Evolutionary conservation across 2,329 filamentous ascomycete species (phyloP), one percentile per base, ranked within the genome.

Genomic region (Basipetospora chlamydospora): DNA sequence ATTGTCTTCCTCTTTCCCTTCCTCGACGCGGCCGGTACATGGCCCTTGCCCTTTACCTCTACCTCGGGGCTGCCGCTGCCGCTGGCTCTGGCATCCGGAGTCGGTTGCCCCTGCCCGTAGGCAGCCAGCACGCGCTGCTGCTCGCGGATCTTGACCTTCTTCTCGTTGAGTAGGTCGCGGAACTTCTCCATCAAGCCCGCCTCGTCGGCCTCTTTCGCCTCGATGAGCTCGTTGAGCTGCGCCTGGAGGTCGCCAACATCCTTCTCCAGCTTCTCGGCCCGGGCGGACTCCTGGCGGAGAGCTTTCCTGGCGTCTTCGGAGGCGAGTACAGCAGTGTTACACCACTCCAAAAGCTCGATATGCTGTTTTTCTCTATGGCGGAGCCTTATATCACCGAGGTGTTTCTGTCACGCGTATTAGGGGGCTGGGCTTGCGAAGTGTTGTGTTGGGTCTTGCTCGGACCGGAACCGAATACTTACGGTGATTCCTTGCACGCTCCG

Each of bases 101-200:
- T n/a, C n/a, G n/a, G n/a, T n/a, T n/a, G n/a, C n/a, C n/a, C n/a
- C n/a, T n/a, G n/a, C n/a, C n/a, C n/a, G 3, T 61, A 62, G 2
- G 58, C 45, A 3, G 59, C 53, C 17, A 85, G 55, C 15, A 80
- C 55, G 26, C 70, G 66, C 47, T 80, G 75, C 55, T 85, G 80
- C 46, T 85, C 71, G 29, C 81, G 61, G 34, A 87, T 86, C 56
- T 82, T 86, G 36, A 77, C 61, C 55, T 87, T 87, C 60, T 88
- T 88, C 52, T 80, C 73, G 46, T 87, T 87, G 2, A 87, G 59
- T 2, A 88, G 60, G 38, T 71, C 63, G 38, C 72, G 67, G 46
- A 84, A 84, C 50, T 83, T 84, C 41, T 71, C 68, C 2, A 87
- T 56, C 39, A 87, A 57, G 13, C 67, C 65, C 1, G 66, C 64